A percentile compares a stretch with the other conserved stretches of the same genome.
phyloP scores from a whole-genome alignment of 208 protist genomes.

The Leishmania guyanensis region DNA sequence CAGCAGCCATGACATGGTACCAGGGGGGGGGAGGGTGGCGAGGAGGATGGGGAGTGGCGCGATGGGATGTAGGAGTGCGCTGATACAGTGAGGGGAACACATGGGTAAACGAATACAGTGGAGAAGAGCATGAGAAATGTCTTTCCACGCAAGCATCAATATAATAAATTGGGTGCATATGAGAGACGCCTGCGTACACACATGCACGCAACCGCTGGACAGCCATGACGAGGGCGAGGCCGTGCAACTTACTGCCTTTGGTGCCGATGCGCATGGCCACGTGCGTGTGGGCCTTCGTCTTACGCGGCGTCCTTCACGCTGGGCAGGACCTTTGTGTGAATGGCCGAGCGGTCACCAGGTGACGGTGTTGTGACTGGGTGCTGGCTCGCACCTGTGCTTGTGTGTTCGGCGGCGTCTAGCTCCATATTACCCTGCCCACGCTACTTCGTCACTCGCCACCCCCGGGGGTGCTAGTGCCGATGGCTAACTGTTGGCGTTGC shows the following conservation, averaged over 20 bases:
- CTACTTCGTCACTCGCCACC: not conserved
- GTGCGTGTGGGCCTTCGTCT: not conserved
- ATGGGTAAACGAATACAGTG: not conserved
- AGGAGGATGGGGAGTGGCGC: not conserved
- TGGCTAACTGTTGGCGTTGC: slow-evolving; percentile 20
- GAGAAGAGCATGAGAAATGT: not conserved
- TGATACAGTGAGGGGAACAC: not conserved
- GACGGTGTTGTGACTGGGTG: not conserved
- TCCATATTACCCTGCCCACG: not conserved
- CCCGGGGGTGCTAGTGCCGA: slow-evolving; percentile 4
- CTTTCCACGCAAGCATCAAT: not conserved
- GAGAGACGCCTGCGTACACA: not conserved
- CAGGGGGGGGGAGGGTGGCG: no score
- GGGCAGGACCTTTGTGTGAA: not conserved
- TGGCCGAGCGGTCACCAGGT: not conserved
- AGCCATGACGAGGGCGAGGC: not conserved
- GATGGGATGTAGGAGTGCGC: not conserved
- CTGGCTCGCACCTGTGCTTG: slow-evolving; percentile 11
- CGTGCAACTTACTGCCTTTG: not conserved
- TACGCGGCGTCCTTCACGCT: not conserved
- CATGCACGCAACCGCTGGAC: not conserved
- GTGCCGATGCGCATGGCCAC: not conserved
- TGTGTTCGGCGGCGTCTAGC: slow-evolving; percentile 17
- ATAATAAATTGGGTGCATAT: not conserved
- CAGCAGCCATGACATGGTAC: not conserved